phyloP scores from a whole-genome alignment of 768 basidiomycete genomes.

The Leucogyrophana mollusca region DNA sequence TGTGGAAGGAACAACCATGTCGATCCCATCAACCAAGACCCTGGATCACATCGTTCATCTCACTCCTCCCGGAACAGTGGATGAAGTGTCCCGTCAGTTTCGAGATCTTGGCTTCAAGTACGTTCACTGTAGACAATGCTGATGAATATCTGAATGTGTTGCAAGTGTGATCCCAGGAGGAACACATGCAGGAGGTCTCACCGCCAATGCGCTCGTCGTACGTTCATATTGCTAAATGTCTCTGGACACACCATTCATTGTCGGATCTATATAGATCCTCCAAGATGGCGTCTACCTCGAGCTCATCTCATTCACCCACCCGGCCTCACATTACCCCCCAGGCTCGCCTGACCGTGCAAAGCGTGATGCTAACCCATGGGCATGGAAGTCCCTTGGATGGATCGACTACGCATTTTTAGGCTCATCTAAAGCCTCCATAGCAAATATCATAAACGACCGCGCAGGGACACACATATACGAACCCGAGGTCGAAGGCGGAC shows the following conservation, averaged over 20 bases:
- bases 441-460: slow-evolving; percentile 55
- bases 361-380: slow-evolving; percentile 55
- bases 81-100: slow-evolving; percentile 50
- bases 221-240: slow-evolving; percentile 10
- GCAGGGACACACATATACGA: slow-evolving; percentile 43
- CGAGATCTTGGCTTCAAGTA: slow-evolving; percentile 67
- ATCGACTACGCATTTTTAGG: slow-evolving; percentile 68
- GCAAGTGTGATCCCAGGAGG: slow-evolving; percentile 66
- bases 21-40: slow-evolving; percentile 35
- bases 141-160: neutral
- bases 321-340: slow-evolving; percentile 51
- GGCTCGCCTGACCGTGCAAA: slow-evolving; percentile 41
- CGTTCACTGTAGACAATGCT: slow-evolving; percentile 11
- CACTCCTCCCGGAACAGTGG: slow-evolving; percentile 60
- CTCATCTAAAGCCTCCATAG: slow-evolving; percentile 42
- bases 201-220: slow-evolving; percentile 66
- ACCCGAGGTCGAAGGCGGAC: slow-evolving; percentile 49
- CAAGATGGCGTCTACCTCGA: slow-evolving; percentile 65
- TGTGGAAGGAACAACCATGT: slow-evolving; percentile 13
- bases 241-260: neutral
- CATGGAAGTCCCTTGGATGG: slow-evolving; percentile 55
- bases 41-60: slow-evolving; percentile 74
- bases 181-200: slow-evolving; percentile 59
- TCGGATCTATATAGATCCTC: slow-evolving; percentile 39
- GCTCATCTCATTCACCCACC: slow-evolving; percentile 64